Conservation (phyloP, 2,329 filamentous ascomycete genomes). For the Nothophaeocryptopus gaeumannii region DNA sequence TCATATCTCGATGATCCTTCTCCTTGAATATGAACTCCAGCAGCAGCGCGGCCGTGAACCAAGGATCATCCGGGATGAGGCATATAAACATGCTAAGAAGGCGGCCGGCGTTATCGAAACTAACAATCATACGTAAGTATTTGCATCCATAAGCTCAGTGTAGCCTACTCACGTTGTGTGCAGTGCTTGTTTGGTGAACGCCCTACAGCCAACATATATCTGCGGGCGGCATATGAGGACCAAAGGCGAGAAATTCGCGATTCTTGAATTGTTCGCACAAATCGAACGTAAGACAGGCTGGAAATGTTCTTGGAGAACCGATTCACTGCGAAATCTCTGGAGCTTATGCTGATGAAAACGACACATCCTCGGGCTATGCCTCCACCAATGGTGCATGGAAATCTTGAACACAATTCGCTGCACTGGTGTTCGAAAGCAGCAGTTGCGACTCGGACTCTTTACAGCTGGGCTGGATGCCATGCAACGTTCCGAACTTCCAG, state of each 20-base stretch:
- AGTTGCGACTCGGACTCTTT: too few relatives aligned
- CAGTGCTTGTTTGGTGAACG: constrained; percentile 15
- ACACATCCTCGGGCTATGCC: background rate
- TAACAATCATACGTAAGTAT: constrained; percentile 14
- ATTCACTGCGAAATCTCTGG: constrained; percentile 15
- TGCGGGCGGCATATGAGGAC: constrained; percentile 17
- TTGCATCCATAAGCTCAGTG: background rate
- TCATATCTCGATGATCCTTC: constrained; percentile 12
- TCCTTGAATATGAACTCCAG: constrained; percentile 11
- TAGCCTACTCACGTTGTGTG: background rate
- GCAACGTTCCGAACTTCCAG: too few relatives aligned
- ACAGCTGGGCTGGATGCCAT: too few relatives aligned
- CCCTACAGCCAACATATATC: constrained; percentile 15
- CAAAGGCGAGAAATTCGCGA: constrained; percentile 15
- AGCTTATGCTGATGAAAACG: constrained; percentile 8
- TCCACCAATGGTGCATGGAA: too few relatives aligned
- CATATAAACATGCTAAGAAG: constrained; percentile 12
- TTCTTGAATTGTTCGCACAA: constrained; percentile 14
- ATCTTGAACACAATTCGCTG: too few relatives aligned
- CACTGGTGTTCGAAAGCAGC: too few relatives aligned
- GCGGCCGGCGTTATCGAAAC: constrained; percentile 13
- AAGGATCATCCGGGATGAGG: constrained; percentile 1
- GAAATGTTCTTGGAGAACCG: constrained; percentile 18
- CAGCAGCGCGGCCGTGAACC: constrained; percentile 6
- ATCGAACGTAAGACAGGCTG: constrained; percentile 17